A percentile compares a stretch with the other conserved stretches of the same genome.
Evolutionary conservation across 257 asterid species (phyloP).

Genomic region (Fraxinus americana): DNA sequence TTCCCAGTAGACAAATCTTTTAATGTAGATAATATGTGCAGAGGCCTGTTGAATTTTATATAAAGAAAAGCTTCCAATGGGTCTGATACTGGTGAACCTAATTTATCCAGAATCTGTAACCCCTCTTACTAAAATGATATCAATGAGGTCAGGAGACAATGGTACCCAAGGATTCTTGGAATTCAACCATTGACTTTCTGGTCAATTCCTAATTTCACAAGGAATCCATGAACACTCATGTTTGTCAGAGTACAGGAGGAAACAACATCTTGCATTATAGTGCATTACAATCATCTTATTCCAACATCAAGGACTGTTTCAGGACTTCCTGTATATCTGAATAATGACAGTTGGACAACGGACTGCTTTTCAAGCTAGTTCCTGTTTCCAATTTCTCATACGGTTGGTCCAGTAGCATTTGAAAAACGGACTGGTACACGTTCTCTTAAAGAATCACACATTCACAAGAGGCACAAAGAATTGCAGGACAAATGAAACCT

Average conservation of each 20-base stretch:
- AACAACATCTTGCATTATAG: background rate
- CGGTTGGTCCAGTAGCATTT: conserved; percentile 13
- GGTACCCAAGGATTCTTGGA: background rate
- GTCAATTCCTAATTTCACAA: background rate
- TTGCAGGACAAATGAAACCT: conserved; percentile 11
- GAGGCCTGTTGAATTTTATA: background rate
- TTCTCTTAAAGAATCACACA: conserved; percentile 14
- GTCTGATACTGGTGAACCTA: background rate
- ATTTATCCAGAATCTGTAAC: background rate
- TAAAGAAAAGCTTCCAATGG: background rate
- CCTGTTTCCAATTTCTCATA: background rate
- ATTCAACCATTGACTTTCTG: background rate
- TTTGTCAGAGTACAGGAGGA: background rate
- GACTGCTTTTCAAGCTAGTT: background rate
- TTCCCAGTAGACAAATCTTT: background rate
- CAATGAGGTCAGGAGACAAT: background rate
- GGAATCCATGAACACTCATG: too few relatives aligned
- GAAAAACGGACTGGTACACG: conserved; percentile 1
- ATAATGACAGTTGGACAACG: background rate
- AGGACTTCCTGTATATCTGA: background rate
- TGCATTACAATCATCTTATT: background rate
- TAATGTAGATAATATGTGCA: background rate
- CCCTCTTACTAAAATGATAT: background rate
- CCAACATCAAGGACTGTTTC: background rate
- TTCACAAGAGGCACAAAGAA: conserved; percentile 24